phyloP scores from a whole-genome alignment of 352 stramenopile genomes.

The Phytophthora meadii region DNA sequence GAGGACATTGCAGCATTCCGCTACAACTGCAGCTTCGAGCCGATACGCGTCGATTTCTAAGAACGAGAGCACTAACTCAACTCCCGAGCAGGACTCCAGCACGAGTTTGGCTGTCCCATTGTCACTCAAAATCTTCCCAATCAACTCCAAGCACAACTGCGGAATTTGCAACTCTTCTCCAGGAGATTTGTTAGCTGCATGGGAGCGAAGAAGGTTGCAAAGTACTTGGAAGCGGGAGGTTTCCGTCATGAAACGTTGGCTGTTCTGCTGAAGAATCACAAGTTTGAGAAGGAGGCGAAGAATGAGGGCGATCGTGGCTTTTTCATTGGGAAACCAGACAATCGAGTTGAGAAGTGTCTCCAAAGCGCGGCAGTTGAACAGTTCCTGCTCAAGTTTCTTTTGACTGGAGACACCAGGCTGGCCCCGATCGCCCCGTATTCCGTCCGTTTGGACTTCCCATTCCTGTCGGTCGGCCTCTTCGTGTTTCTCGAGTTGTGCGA shows the following conservation, averaged over 20 bases:
- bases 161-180: slow-evolving; percentile 18
- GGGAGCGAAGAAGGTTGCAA: slow-evolving; percentile 28
- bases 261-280: slow-evolving; percentile 25
- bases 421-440: slow-evolving; percentile 3
- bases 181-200: slow-evolving; percentile 7
- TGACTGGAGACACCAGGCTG: slow-evolving; percentile 18
- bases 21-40: slow-evolving; percentile 40
- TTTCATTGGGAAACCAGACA: slow-evolving; percentile 27
- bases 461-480: slow-evolving; percentile 28
- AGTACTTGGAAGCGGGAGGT: slow-evolving; percentile 32
- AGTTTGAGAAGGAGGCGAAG: slow-evolving; percentile 44
- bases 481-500: slow-evolving; percentile 44
- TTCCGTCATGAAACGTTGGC: slow-evolving; percentile 36
- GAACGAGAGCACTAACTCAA: slow-evolving; percentile 40
- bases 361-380: slow-evolving; percentile 36
- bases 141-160: slow-evolving; percentile 29
- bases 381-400: slow-evolving; percentile 38
- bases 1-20: slow-evolving; percentile 65
- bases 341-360: slow-evolving; percentile 39
- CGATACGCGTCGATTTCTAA: slow-evolving; percentile 39
- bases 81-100: slow-evolving; percentile 31
- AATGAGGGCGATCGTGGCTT: slow-evolving; percentile 31
- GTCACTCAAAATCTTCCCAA: slow-evolving; percentile 33
- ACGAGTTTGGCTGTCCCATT: slow-evolving; percentile 51
- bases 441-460: slow-evolving; percentile 33